Percentiles rank a stretch among this genome's conserved stretches.
Evolutionary conservation across 805 yeast species (phyloP).

Genomic region (Teunomyces cretensis): DNA sequence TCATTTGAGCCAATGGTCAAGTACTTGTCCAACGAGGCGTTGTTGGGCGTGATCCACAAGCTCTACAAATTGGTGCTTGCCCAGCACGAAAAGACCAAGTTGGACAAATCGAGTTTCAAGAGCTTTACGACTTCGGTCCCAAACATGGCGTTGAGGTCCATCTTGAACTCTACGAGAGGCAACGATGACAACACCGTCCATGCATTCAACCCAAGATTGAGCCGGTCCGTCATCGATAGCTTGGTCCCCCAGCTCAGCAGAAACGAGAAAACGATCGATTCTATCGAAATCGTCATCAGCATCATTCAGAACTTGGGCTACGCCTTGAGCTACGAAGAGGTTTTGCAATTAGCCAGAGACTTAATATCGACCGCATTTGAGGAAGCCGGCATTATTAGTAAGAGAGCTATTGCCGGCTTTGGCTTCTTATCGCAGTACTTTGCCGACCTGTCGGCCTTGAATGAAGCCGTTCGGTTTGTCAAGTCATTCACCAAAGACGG

Average conservation of each 20-base stretch:
- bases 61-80: slow-evolving; percentile 22
- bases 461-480: slow-evolving; percentile 1
- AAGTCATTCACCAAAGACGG: background rate
- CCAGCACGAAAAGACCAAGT: slow-evolving; percentile 16
- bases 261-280: slow-evolving; percentile 47
- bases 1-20: slow-evolving; percentile 51
- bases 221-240: slow-evolving; percentile 31
- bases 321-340: slow-evolving; percentile 36
- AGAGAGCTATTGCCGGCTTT: slow-evolving; percentile 49
- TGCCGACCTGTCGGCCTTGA: slow-evolving; percentile 1
- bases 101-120: slow-evolving; percentile 14
- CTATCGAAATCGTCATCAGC: slow-evolving; percentile 61
- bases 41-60: slow-evolving; percentile 27
- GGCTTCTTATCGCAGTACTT: slow-evolving; percentile 37
- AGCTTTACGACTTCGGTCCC: slow-evolving; percentile 49
- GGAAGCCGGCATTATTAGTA: slow-evolving; percentile 47
- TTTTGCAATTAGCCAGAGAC: slow-evolving; percentile 21
- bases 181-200: background rate
- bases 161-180: slow-evolving; percentile 24
- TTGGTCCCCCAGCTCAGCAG: slow-evolving; percentile 40
- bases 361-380: slow-evolving; percentile 38
- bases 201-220: slow-evolving; percentile 13
- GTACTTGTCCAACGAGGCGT: slow-evolving; percentile 29
- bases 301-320: slow-evolving; percentile 50
- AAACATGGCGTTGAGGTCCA: slow-evolving; percentile 51